Base-by-base conservation (phyloP, 495 filamentous ascomycete genomes). In the Annulohypoxylon maeteangense region DNA sequence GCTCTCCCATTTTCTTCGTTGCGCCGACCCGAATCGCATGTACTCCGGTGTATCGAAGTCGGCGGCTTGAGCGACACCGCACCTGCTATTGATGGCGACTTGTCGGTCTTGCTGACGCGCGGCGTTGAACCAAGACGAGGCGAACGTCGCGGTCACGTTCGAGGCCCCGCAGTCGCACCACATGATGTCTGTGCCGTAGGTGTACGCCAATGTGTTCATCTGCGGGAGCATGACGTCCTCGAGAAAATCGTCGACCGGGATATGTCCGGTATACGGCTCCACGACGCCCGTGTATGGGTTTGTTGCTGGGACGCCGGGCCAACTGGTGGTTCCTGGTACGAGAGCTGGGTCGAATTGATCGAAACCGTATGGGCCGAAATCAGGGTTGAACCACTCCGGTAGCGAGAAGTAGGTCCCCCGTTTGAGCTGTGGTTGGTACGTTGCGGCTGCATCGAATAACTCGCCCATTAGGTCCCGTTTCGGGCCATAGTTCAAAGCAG, bases 1-100 rank as follows among this genome's bases (percentile, higher is more conserved):
- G 50, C 70, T 81, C 72, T 88, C 86, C 87, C 85, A 88, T 64
- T 88, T 87, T 6, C 86, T 80, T 8, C 74, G 63, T 62, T 85
- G 84, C 16, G 82, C 82, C 3, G 82, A 78, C n/a, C 69, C 69
- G 71, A 83, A 88, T 0, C 70, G 73, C 23, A 77, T 75, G 67
- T 88, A 88, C 66, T 87, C 86, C 0, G 84, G 83, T 0, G 83
- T 85, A 64, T 85, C 83, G 65, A 86, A 86, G 65, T 85, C 83
- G 0, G 75, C 78, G 0, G 79, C 83, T 23, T 73, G 55, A 1
- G 81, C 70, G 0, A 87, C 70, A 0, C 86, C 86, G 72, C 86
- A 88, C 0, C 86, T 84, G 38, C 80, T 80, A 69, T 88, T 85
- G 70, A 85, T 81, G 0, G 81, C 70, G 4, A 87, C 85, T 61